These are phyloP conservation scores for Trypanosoma vivax DNA, from an alignment of 208 protist species.

Conservation along the genomic window DNA sequence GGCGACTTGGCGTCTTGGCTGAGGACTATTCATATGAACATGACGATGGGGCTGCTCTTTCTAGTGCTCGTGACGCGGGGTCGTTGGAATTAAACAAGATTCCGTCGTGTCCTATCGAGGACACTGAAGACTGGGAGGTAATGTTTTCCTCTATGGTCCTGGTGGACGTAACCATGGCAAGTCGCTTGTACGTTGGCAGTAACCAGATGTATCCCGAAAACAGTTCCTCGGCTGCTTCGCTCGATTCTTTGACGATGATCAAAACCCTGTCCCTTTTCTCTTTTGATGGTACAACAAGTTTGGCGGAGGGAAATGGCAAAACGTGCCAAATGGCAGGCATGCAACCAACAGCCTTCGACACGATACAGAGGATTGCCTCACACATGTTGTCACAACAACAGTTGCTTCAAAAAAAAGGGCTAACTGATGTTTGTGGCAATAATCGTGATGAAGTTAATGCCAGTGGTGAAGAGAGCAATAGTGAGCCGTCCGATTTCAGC, in stretches of 20 bases:
- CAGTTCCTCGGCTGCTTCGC: not conserved
- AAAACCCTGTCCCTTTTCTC: slow-evolving; percentile 17
- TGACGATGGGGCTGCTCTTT: not conserved
- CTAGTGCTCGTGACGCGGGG: too few relatives aligned
- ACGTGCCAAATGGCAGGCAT: not conserved
- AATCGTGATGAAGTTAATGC: not conserved
- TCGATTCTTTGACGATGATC: slow-evolving; percentile 9
- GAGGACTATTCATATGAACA: not conserved
- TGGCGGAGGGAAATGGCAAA: not conserved
- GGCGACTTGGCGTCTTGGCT: slow-evolving; percentile 4
- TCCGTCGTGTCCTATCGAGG: slow-evolving; percentile 1
- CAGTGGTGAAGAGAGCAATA: not conserved
- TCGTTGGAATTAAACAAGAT: too few relatives aligned
- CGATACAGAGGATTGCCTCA: slow-evolving; percentile 9
- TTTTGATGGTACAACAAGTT: not conserved
- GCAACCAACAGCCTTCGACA: slow-evolving; percentile 1
- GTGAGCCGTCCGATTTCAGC: not conserved
- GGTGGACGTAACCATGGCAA: slow-evolving; percentile 7
- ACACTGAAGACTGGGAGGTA: slow-evolving; percentile 7
- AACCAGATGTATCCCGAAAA: not conserved
- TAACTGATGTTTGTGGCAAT: not conserved
- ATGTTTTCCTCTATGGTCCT: slow-evolving; percentile 3
- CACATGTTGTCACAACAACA: slow-evolving; percentile 12
- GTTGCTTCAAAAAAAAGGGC: not conserved
- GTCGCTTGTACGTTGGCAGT: slow-evolving; percentile 7